These are phyloP conservation scores for Drechslerella dactyloides DNA, from an alignment of 2,329 filamentous ascomycete species.

Conservation along the genomic window DNA sequence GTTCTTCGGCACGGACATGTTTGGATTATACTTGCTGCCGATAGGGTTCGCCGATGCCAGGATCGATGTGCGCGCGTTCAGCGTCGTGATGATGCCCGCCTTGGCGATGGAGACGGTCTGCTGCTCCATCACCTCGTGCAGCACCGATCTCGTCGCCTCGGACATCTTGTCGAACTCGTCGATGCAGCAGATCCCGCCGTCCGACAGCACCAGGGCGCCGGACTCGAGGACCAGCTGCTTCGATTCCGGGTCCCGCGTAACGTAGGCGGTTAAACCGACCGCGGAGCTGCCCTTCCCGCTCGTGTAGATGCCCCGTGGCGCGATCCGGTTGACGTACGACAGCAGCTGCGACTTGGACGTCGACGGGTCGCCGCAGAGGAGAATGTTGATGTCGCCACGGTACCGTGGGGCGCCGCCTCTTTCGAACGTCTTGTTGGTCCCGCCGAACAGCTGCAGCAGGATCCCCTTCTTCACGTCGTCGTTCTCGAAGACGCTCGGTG, in stretches of 20 bases:
- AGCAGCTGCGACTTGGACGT: constrained; percentile 95
- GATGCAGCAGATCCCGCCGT: constrained; percentile 78
- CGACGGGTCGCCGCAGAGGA: constrained; percentile 95
- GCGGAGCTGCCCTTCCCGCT: constrained; percentile 78
- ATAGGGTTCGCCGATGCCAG: constrained; percentile 97
- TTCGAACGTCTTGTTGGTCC: constrained; percentile 96
- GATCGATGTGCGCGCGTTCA: constrained; percentile 94
- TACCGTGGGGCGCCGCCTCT: constrained; percentile 96
- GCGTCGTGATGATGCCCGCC: constrained; percentile 79
- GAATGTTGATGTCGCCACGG: constrained; percentile 94
- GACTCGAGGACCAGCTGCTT: constrained; percentile 76
- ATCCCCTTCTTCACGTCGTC: constrained; percentile 99
- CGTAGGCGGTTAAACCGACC: constrained; percentile 77
- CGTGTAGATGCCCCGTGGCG: constrained; percentile 81
- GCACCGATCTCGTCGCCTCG: constrained; percentile 73
- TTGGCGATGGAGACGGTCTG: constrained; percentile 80
- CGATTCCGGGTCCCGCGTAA: constrained; percentile 76
- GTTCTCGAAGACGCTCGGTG: constrained; percentile 95
- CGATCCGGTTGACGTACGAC: constrained; percentile 95
- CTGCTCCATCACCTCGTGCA: constrained; percentile 83
- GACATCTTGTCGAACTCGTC: constrained; percentile 84
- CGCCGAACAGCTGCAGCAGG: constrained; percentile 91
- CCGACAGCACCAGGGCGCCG: constrained; percentile 74
- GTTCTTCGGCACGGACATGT: constrained; percentile 94
- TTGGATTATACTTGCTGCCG: constrained; percentile 95